Base-by-base conservation (phyloP, 73 alveolate genomes). In the Paramecium octaurelia region DNA sequence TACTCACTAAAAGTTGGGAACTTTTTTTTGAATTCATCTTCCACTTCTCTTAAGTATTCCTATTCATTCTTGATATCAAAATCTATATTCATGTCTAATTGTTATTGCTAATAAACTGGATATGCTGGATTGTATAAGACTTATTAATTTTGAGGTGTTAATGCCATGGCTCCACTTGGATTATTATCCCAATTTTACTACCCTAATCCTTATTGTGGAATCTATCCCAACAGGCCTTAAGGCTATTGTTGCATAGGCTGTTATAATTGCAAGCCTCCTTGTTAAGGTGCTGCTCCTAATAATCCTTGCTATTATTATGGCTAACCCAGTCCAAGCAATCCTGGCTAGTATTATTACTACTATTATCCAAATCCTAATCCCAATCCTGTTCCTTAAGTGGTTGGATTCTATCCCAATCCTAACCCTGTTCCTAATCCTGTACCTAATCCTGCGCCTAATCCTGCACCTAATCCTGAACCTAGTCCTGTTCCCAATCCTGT, bases 11-110 rank as follows among this genome's bases (percentile, higher is more conserved):
- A 73, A 12, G 87, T 73, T 11, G 87, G 87, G 9, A 73, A 35
- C 18, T 40, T 73, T n/a, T 38, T 73, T 36, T 38, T 73, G 21
- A 73, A 73, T 7, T 73, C 87, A 36, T 73, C 87, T 7, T 73
- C 87, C 0, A 73, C 34, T 38, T 73, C 87, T 38, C 46, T 40
- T 18, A 73, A 73, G n/a, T 73, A 36, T 43, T 73, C 87, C 38
- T 73, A 36, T 73, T 73, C 87, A 73, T 73, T 36, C 10, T 73
- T 73, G 3, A 73, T 73, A 23, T 73, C 87, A 36, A 73, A 73
- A 38, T 73, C 59, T 16, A 16, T 6, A 36, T 34, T 38, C 18
- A 36, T 36, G 6, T 36, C 84, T 8, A 68, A 7, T 24, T 68
- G 27, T 6, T 68, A 68, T 68, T 27, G n/a, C 18, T 73, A 38